Evolutionary conservation across 2,329 filamentous ascomycete species (phyloP), one percentile per base, ranked within the genome.

Genomic region (Geoglossum cookeanum): DNA sequence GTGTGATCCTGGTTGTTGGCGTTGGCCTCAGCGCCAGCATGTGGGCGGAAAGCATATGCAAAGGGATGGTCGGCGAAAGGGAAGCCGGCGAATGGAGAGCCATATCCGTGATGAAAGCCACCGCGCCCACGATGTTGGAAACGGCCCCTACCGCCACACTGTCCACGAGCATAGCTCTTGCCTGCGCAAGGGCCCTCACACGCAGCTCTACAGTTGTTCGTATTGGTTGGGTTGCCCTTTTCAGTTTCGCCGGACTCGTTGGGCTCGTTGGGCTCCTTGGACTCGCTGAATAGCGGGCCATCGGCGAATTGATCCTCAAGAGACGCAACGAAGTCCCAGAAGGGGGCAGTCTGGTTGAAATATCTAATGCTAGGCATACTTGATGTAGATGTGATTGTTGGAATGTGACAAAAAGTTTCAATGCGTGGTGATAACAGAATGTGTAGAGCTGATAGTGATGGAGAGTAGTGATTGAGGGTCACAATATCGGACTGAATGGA

Each of bases 291-390:
- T 65, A 72, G 71, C 30, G 75, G 72, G 62, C 76, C 71, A 29
- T 69, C 65, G 37, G 63, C 59, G 57, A 69, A 71, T 65, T 71
- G 67, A 57, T 72, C 68, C 61, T 79, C 75, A 11, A 80, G 68
- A 60, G 67, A 69, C 56, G 74, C 70, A 56, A 79, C 62, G 59
- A 75, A 76, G 65, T 79, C 75, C 77, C 77, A 79, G 64, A 79
- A 77, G 55, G 75, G 74, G 62, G 72, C 63, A 11, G 71, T 71
- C 57, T 73, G 70, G 59, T 78, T 77, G 68, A 77, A 72, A 64
- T 77, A 74, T 58, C 72, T 70, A 59, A 78, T 68, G 61, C 74
- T 74, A 64, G 76, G 72, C 76, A 79, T 79, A 58, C 65, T 72
- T 63, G 65, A 57, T 59, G 61, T 27, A 58, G 27, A 11, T 55